Evolutionary conservation across 495 filamentous ascomycete species (phyloP), one percentile per base, ranked within the genome.

Genomic region (Penicillium salamii): DNA sequence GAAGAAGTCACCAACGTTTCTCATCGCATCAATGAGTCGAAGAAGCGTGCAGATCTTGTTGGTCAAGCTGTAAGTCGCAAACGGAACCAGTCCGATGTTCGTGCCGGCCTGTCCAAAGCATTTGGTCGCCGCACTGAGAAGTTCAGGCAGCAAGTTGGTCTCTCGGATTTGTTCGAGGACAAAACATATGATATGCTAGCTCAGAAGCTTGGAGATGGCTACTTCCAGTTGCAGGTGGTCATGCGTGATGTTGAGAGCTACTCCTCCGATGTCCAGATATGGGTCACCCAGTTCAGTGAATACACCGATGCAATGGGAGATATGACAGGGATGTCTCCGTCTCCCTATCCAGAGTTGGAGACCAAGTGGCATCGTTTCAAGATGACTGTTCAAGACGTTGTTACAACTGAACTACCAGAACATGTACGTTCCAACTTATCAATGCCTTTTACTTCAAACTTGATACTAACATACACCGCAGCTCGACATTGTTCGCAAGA

Each of bases 171-270:
- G 50, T 78, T 86, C 21, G 88, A 95, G 39, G 93, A 98, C 63
- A 79, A 82, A 21, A 82, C 81, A 8, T 98, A 93, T 61, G 75
- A 84, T 44, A 78, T 82, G 44, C 66, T 95, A 11, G 77, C 89
- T 38, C 83, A 92, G 55, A 85, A 79, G 53, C 95, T 91, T 57
- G 82, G 84, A n/a, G 84, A 90, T 45, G 89, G 95, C 59, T 96
- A 86, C 64, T 84, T 95, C 58, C 84, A 89, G 50, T 74, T 97
- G 24, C 91, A 97, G 59, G 84, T 97, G 34, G 86, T 96, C 20
- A 78, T 95, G 63, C 80, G 90, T 36, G 93, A 99, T 66, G 84
- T 95, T 12, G 88, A 95, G 58, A 87, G 79, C 58, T 99, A 97
- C 69, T 87, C 86, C 2, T 76, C 79, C 2, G 82, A 87, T 32